Evolutionary conservation across 2,329 filamentous ascomycete species (phyloP).

Genomic region (Aspergillus sp.): DNA sequence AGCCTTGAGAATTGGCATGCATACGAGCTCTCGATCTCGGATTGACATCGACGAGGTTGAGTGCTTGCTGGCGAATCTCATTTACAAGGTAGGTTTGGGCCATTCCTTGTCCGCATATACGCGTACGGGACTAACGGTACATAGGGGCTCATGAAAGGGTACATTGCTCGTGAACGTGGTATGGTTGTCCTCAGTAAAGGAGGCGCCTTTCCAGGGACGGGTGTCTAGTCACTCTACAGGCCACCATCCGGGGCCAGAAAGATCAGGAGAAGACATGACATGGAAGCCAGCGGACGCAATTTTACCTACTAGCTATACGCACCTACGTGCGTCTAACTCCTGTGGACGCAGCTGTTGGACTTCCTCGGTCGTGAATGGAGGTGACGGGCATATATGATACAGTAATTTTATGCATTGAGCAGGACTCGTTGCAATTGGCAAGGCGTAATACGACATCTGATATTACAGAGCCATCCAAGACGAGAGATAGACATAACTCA

Average conservation of each 20-base stretch:
- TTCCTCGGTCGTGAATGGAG: too few relatives aligned
- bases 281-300: too few relatives aligned
- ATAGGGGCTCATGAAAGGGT: conserved; percentile 96
- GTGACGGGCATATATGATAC: too few relatives aligned
- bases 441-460: too few relatives aligned
- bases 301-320: too few relatives aligned
- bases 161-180: conserved; percentile 85
- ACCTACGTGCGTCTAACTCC: too few relatives aligned
- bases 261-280: too few relatives aligned
- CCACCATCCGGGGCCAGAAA: too few relatives aligned
- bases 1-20: conserved; percentile 71
- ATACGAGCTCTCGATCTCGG: conserved; percentile 48
- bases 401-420: neutral
- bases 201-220: conserved; percentile 90
- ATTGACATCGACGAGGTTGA: conserved; percentile 92
- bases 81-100: conserved; percentile 78
- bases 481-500: too few relatives aligned
- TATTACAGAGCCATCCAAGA: too few relatives aligned
- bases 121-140: conserved; percentile 16
- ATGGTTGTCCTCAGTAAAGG: conserved; percentile 92
- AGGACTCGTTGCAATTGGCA: neutral
- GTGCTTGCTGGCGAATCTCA: conserved; percentile 91
- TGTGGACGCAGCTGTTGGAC: too few relatives aligned
- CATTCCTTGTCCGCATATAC: neutral
- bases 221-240: conserved; percentile 48